Evolutionary conservation across 306 rosid genomes (phyloP).

Genomic region (Cucurbita argyrosperma): DNA sequence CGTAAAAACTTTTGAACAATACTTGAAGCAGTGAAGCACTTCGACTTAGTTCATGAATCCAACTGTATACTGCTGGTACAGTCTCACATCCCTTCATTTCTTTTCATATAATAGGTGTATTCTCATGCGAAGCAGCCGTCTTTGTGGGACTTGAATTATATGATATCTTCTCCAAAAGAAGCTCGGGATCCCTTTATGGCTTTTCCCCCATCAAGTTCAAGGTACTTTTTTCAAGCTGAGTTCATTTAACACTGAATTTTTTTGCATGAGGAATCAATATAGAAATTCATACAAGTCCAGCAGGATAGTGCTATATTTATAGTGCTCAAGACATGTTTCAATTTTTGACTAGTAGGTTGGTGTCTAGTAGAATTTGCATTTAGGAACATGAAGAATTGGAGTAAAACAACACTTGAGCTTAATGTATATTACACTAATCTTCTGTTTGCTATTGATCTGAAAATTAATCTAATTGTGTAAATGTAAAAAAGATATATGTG

Average conservation of each 20-base stretch:
- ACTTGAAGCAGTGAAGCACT: background rate
- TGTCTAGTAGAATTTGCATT: background rate
- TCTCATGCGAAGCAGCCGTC: background rate
- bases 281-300: background rate
- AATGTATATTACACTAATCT: too few relatives aligned
- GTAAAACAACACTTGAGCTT: background rate
- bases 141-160: background rate
- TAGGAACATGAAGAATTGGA: background rate
- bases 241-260: background rate
- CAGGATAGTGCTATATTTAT: background rate
- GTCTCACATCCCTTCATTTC: too few relatives aligned
- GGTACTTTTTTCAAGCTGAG: background rate
- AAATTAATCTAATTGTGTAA: background rate
- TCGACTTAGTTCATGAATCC: background rate
- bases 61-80: too few relatives aligned
- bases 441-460: background rate
- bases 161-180: background rate
- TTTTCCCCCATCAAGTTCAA: background rate
- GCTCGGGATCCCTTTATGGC: background rate
- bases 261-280: background rate
- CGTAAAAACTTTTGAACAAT: background rate
- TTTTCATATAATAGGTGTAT: background rate
- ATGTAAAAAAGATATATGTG: background rate
- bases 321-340: background rate
- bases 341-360: background rate